Conservation (phyloP, 441 rosid genomes). For the Breynia disticha region DNA sequence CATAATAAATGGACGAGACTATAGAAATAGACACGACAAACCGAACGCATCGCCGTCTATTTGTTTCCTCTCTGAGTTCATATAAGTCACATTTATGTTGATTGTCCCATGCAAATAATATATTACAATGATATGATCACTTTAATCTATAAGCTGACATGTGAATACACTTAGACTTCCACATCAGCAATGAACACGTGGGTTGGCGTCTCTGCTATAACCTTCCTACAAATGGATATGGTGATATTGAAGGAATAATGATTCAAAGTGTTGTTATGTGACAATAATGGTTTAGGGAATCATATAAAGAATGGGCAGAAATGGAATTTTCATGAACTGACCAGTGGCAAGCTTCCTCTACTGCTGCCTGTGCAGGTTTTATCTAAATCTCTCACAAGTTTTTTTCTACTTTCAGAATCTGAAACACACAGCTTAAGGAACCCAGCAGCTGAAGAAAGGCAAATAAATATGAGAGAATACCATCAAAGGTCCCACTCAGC, state of each 20-base stretch:
- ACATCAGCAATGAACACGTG: not conserved
- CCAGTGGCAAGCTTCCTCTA: not conserved
- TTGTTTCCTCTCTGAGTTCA: no score
- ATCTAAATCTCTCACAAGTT: slow-evolving; percentile 18
- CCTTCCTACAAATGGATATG: slow-evolving; percentile 16
- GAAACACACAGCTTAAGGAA: slow-evolving; percentile 19
- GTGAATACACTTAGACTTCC: not conserved
- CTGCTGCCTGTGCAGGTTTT: slow-evolving; percentile 6
- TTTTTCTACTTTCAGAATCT: slow-evolving; percentile 3
- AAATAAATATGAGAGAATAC: not conserved
- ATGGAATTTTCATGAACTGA: slow-evolving; percentile 19
- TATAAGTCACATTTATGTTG: no score
- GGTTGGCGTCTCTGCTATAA: slow-evolving; percentile 6
- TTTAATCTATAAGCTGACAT: not conserved
- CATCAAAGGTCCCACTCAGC: slow-evolving; percentile 11
- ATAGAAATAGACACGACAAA: no score
- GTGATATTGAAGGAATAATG: slow-evolving; percentile 29
- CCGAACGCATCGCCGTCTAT: no score
- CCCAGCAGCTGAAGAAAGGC: slow-evolving; percentile 6
- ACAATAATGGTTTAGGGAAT: slow-evolving; percentile 47
- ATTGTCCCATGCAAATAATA: no score
- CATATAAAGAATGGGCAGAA: slow-evolving; percentile 20
- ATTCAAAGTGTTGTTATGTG: slow-evolving; percentile 27
- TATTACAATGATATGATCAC: no score
- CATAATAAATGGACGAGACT: no score